A percentile compares a stretch with the other conserved stretches of the same genome.
Conservation (phyloP, 1,139 yeast genomes). For the Sugiyamaella neomexicana region DNA sequence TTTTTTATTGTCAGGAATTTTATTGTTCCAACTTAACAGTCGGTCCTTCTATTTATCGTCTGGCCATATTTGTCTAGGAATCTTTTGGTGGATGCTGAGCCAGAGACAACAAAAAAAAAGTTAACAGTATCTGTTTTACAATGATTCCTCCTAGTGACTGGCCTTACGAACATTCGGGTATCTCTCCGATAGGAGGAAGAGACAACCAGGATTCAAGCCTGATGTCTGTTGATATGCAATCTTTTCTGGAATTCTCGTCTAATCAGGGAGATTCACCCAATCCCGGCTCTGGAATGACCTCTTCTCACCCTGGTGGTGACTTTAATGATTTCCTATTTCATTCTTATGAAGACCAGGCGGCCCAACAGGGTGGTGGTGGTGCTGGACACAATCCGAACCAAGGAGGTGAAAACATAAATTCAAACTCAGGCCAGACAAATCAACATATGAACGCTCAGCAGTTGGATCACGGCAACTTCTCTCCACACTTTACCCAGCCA, state of each 20-base stretch:
- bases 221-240: constrained; percentile 20
- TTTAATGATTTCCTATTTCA: constrained; percentile 24
- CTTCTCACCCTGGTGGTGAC: constrained; percentile 16
- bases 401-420: background rate
- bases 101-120: no score
- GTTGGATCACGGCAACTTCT: background rate
- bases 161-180: constrained; percentile 12
- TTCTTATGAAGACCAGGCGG: constrained; percentile 4
- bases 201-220: constrained; percentile 15
- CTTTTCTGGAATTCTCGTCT: constrained; percentile 18
- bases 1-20: no score
- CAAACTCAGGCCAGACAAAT: no score
- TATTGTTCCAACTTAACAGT: no score
- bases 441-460: no score
- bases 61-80: no score
- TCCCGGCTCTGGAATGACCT: background rate
- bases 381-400: constrained; percentile 11
- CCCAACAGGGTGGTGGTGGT: background rate
- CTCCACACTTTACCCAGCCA: background rate
- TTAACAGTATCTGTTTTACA: no score
- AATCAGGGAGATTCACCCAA: constrained; percentile 15
- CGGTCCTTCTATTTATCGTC: no score
- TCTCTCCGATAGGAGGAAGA: constrained; percentile 12
- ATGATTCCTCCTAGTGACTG: constrained; percentile 18
- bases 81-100: no score